phyloP scores from a whole-genome alignment of 108 stramenopile species.

The Hondaea fermentalgiana region DNA sequence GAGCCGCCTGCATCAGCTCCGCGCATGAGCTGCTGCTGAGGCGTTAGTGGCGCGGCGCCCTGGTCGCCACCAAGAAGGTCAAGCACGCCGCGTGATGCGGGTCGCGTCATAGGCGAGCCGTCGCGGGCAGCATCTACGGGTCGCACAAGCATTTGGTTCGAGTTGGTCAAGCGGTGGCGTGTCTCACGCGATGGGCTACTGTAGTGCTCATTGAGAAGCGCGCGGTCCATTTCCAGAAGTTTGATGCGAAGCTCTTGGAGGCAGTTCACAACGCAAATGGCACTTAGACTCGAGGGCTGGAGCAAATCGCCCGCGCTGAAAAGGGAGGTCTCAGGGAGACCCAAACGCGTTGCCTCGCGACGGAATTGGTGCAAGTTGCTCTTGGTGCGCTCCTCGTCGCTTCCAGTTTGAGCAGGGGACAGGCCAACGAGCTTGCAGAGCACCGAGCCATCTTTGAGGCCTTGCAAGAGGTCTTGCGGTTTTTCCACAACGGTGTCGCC shows the following conservation, averaged over 20 bases:
- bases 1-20: background rate
- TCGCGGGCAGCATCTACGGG: background rate
- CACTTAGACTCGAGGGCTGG: background rate
- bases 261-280: slow-evolving; percentile 3
- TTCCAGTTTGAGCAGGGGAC: no score
- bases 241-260: slow-evolving; percentile 9
- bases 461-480: background rate
- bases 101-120: background rate
- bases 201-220: slow-evolving; percentile 6
- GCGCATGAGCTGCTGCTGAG: background rate
- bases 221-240: slow-evolving; percentile 9
- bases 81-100: background rate
- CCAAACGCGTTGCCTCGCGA: background rate
- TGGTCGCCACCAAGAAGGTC: background rate
- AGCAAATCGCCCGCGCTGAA: background rate
- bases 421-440: background rate
- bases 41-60: background rate
- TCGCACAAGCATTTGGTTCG: background rate
- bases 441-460: background rate
- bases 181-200: background rate
- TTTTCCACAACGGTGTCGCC: background rate
- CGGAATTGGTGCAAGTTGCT: background rate
- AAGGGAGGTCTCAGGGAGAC: background rate
- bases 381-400: background rate
- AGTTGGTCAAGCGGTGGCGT: background rate